Percentiles rank a stretch among this genome's conserved stretches.
phyloP scores from a whole-genome alignment of 2,329 filamentous ascomycete genomes.

The Monilinia fructigena region DNA sequence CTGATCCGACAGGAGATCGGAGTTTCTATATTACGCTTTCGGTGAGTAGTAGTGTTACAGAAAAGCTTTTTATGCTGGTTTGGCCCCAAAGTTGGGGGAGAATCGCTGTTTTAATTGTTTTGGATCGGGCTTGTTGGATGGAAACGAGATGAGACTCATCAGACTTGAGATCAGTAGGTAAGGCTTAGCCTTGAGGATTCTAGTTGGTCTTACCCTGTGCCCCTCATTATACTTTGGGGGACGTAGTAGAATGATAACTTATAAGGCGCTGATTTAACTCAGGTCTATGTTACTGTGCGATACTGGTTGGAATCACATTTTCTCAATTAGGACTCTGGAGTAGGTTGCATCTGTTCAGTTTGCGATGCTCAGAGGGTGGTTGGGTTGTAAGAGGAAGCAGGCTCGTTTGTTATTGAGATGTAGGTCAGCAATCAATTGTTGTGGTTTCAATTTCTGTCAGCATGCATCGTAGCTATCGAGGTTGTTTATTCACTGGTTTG shows the following conservation, averaged over 20 bases:
- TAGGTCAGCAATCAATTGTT: slow-evolving; percentile 5
- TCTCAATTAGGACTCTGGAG: neutral
- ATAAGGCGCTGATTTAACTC: slow-evolving; percentile 1
- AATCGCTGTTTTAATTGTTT: neutral
- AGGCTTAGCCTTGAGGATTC: neutral
- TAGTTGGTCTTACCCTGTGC: neutral
- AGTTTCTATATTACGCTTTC: neutral
- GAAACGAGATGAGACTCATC: neutral
- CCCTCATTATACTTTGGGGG: neutral
- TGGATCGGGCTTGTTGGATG: neutral
- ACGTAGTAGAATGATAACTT: neutral
- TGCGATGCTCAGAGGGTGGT: neutral
- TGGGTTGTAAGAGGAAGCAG: neutral
- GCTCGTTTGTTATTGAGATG: neutral
- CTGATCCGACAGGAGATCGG: neutral
- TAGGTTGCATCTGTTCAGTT: neutral
- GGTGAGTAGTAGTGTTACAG: neutral
- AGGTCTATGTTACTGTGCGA: neutral
- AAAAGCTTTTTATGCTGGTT: neutral
- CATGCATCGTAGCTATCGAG: neutral
- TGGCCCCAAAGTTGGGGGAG: neutral
- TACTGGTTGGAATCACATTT: neutral
- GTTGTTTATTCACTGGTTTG: neutral
- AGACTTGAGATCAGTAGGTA: neutral
- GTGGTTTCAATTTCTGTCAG: slow-evolving; percentile 3